phyloP scores from a whole-genome alignment of 106 monocot genomes.

The Acanthochlamys bracteata region DNA sequence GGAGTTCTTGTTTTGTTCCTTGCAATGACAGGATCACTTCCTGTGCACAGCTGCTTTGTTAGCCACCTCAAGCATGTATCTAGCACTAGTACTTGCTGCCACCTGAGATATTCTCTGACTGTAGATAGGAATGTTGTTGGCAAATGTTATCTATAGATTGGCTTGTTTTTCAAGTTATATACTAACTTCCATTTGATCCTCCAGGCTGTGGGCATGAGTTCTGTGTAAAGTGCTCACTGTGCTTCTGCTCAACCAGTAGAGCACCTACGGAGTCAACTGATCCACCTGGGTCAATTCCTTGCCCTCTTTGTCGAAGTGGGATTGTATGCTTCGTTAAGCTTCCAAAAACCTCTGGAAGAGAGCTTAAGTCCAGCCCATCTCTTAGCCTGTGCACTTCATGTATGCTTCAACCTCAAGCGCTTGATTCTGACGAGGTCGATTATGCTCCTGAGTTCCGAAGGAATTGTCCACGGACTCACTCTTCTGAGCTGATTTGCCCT shows the following conservation, averaged over 20 bases:
- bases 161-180: not conserved
- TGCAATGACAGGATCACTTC: too few relatives aligned
- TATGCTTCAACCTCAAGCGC: conserved; percentile 34
- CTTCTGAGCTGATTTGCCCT: conserved; percentile 58
- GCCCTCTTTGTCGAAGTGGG: conserved; percentile 80
- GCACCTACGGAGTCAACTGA: conserved; percentile 35
- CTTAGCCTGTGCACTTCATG: conserved; percentile 76
- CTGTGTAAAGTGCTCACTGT: conserved; percentile 79
- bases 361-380: conserved; percentile 35
- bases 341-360: conserved; percentile 27
- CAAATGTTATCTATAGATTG: too few relatives aligned
- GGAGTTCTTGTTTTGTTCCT: too few relatives aligned
- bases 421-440: conserved; percentile 6
- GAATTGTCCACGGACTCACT: conserved; percentile 28
- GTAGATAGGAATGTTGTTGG: too few relatives aligned
- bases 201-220: conserved; percentile 82
- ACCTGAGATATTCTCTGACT: too few relatives aligned
- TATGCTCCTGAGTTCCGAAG: conserved; percentile 28
- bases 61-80: too few relatives aligned
- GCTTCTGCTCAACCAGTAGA: conserved; percentile 69
- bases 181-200: conserved; percentile 2
- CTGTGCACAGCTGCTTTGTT: too few relatives aligned
- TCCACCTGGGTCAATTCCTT: conserved; percentile 76
- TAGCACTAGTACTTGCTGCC: too few relatives aligned
- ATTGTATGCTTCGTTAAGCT: conserved; percentile 65